These are phyloP conservation scores for Penicillium sp. DNA, from an alignment of 2,329 filamentous ascomycete species.

Conservation along the genomic window DNA sequence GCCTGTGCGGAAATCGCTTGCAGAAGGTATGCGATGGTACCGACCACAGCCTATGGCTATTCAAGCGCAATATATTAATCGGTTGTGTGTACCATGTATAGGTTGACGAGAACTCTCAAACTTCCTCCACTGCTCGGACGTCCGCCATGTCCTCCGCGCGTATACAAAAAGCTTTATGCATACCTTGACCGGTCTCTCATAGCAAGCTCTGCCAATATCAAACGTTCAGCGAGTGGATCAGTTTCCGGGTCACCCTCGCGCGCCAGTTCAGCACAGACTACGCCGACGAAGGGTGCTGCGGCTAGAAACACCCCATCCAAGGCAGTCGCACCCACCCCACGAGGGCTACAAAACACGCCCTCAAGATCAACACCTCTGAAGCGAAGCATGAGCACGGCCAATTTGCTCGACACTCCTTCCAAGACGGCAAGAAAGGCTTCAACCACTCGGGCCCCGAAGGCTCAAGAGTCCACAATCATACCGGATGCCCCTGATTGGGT, in stretches of 20 bases:
- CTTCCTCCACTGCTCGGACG: constrained; percentile 71
- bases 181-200: constrained; percentile 71
- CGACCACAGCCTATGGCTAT: not conserved
- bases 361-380: constrained; percentile 44
- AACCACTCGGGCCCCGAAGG: constrained; percentile 17
- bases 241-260: constrained; percentile 32
- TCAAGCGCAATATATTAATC: not conserved
- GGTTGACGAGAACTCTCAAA: constrained; percentile 70
- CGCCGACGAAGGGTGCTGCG: constrained; percentile 33
- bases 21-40: constrained; percentile 57
- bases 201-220: constrained; percentile 33
- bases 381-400: constrained; percentile 34
- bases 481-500: constrained; percentile 60
- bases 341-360: constrained; percentile 39
- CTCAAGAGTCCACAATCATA: constrained; percentile 29
- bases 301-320: constrained; percentile 30
- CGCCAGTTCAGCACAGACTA: constrained; percentile 35
- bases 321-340: constrained; percentile 25
- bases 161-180: constrained; percentile 78
- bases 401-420: constrained; percentile 19
- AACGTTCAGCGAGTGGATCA: constrained; percentile 34
- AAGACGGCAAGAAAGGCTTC: constrained; percentile 21
- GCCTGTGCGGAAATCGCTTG: constrained; percentile 87
- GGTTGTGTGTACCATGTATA: constrained; percentile 32
- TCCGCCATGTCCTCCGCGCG: constrained; percentile 71